Evolutionary conservation across 441 rosid species (phyloP), one percentile per base, ranked within the genome.

Genomic region (Arabidopsis hybrid): DNA sequence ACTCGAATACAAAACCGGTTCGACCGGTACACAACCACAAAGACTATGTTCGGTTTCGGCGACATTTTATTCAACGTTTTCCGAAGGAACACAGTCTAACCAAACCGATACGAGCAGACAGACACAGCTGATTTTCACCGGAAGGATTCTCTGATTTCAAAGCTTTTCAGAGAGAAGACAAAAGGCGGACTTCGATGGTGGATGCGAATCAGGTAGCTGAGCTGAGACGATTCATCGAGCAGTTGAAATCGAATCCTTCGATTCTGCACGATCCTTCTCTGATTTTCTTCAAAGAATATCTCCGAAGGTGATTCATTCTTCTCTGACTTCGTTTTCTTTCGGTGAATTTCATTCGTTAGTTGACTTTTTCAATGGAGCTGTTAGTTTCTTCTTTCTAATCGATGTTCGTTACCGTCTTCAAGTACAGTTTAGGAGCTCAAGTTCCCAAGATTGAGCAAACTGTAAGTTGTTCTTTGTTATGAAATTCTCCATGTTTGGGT

Each of bases 401-500:
- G 6, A 45, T 55, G 42, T 76, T 69, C 16, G 52, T 60, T 79
- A 32, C n/a, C 53, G 39, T 40, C 3, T 40, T 52, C 60, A 55
- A 29, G 57, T 83, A 63, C 87, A 90, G 96, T 76, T 79, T 92
- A 46, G 93, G 92, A 69, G 96, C 90, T 75, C 87, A 78, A 71
- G 60, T 92, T 73, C 95, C 97, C 0, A 76, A 85, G 46, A 51
- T 73, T 38, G 67, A 71, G 47, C 67, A 78, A 46, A 36, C 88
- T 81, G 96, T 88, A 77, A 85, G 90, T 69, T 76, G 40, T 39
- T 49, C n/a, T 45, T 14, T 16, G 26, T 45, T 42, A 64, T 34
- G 46, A 14, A 43, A 17, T 36, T 56, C 71, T n/a, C 18, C 18
- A 21, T 31, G 43, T 60, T 49, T 70, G 8, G 46, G n/a, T 57